Base-by-base conservation (phyloP, 2,329 filamentous ascomycete species). In the Aureobasidium namibiae region DNA sequence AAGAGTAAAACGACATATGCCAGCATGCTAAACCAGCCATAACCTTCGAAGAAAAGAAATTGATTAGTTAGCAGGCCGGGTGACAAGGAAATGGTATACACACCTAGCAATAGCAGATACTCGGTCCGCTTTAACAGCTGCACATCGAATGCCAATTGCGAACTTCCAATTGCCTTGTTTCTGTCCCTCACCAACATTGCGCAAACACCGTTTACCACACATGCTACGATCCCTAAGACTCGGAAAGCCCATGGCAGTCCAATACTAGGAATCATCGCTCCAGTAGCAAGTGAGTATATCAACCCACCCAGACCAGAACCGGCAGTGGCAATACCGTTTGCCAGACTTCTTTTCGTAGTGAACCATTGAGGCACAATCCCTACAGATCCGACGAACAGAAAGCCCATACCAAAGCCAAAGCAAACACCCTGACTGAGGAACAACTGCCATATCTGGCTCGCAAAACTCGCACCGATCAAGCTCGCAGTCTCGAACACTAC, bases 1-100 rank as follows among this genome's bases (percentile, higher is more conserved):
- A 91, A 92, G 45, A 91, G 79, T n/a, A 91, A 78, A 4, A 90
- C 86, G 26, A 89, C 79, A 66, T 92, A 92, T 5, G 81, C 87
- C 14, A 92, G 74, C 73, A 92, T 83, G 61, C 81, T 85, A 63
- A 92, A 84, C 71, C 85, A 83, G 8, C 86, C 85, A 76, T 85
- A 94, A 2, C 73, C 53, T 56, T 24, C 13, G 5, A 0, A 16
- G n/a, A n/a, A n/a, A n/a, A n/a, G n/a, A n/a, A n/a, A n/a, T n/a
- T n/a, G n/a, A n/a, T n/a, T n/a, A n/a, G n/a, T n/a, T n/a, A n/a
- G n/a, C n/a, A n/a, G n/a, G n/a, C n/a, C n/a, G n/a, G n/a, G n/a
- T n/a, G n/a, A n/a, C n/a, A n/a, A n/a, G n/a, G n/a, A 5, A 10
- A 13, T 33, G 4, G 18, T 18, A 21, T 6, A 14, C 53, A 3